A percentile compares a stretch with the other conserved stretches of the same genome.
Evolutionary conservation across 768 basidiomycete species (phyloP).

Genomic region (Rhodocollybia butyracea): DNA sequence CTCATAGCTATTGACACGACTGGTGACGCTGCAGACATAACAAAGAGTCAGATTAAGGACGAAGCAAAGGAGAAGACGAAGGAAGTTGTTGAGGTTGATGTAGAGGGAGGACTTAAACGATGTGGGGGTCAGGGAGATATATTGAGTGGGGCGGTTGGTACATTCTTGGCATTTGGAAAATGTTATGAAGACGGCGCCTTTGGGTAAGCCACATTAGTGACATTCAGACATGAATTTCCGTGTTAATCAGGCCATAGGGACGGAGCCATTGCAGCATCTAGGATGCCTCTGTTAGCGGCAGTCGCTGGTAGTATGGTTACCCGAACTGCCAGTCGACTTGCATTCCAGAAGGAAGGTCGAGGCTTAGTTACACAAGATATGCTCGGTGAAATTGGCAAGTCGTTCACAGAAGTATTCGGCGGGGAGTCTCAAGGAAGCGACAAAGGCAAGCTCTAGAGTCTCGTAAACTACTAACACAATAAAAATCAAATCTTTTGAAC

Average conservation of each 20-base stretch:
- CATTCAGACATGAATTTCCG: conserved; percentile 26
- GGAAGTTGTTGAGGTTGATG: conserved; percentile 64
- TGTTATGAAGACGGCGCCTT: conserved; percentile 86
- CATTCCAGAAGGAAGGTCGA: conserved; percentile 74
- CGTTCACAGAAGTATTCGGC: conserved; percentile 75
- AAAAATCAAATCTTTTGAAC: no score
- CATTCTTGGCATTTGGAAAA: conserved; percentile 93
- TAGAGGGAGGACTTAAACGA: conserved; percentile 81
- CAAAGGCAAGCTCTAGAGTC: conserved; percentile 31
- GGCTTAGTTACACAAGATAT: conserved; percentile 83
- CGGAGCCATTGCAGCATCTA: conserved; percentile 48
- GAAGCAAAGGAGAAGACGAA: conserved; percentile 48
- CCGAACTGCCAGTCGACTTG: conserved; percentile 72
- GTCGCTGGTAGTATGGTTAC: conserved; percentile 88
- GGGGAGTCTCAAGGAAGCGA: conserved; percentile 39
- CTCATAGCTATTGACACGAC: conserved; percentile 78
- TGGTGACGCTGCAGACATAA: conserved; percentile 44
- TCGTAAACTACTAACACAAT: no score
- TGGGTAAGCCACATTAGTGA: conserved; percentile 45
- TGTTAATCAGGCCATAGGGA: no score
- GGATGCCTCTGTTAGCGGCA: conserved; percentile 81
- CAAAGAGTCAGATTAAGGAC: conserved; percentile 38
- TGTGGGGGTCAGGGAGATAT: conserved; percentile 98
- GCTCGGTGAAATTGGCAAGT: conserved; percentile 57
- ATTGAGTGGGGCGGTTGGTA: conserved; percentile 81